Conservation (phyloP, 1,139 yeast genomes). For the Magnusiomyces tetraspermus region DNA sequence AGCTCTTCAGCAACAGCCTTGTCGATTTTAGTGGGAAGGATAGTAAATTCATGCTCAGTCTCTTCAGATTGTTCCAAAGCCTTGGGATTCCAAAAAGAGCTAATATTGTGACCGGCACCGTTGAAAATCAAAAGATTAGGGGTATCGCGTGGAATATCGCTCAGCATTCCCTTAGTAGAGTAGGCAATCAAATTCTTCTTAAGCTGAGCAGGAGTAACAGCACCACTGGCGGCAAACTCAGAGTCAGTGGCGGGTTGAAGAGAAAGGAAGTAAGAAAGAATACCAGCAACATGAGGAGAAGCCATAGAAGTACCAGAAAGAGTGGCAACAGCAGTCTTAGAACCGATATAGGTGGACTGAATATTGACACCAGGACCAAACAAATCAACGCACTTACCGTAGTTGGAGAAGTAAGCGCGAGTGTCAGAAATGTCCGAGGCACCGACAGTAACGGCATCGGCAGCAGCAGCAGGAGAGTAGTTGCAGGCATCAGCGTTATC, state of each 20-base stretch:
- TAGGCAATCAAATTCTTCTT: conserved; percentile 78
- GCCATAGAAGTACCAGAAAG: conserved; percentile 99
- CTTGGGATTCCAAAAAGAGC: conserved; percentile 50
- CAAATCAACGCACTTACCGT: conserved; percentile 56
- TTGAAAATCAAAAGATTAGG: conserved; percentile 86
- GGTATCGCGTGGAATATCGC: conserved; percentile 70
- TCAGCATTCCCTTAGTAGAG: conserved; percentile 61
- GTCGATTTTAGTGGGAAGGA: conserved; percentile 22
- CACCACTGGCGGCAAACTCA: conserved; percentile 51
- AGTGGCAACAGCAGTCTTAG: conserved; percentile 74
- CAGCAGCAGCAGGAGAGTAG: conserved; percentile 53
- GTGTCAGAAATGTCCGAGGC: conserved; percentile 43
- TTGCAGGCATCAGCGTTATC: conserved; percentile 56
- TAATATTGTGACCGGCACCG: conserved; percentile 81
- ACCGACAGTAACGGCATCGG: conserved; percentile 53
- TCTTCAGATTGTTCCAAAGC: conserved; percentile 15
- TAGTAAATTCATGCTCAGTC: conserved; percentile 14
- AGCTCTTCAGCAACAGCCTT: conserved; percentile 19
- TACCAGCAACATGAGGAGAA: conserved; percentile 92
- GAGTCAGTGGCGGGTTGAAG: conserved; percentile 82
- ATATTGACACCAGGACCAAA: conserved; percentile 53
- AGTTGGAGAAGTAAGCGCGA: conserved; percentile 53
- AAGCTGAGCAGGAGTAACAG: conserved; percentile 71
- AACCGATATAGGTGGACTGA: conserved; percentile 63
- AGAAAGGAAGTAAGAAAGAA: conserved; percentile 73